Evolutionary conservation across 2,329 filamentous ascomycete genomes (phyloP).

Genomic region (Arthroderma sp.): DNA sequence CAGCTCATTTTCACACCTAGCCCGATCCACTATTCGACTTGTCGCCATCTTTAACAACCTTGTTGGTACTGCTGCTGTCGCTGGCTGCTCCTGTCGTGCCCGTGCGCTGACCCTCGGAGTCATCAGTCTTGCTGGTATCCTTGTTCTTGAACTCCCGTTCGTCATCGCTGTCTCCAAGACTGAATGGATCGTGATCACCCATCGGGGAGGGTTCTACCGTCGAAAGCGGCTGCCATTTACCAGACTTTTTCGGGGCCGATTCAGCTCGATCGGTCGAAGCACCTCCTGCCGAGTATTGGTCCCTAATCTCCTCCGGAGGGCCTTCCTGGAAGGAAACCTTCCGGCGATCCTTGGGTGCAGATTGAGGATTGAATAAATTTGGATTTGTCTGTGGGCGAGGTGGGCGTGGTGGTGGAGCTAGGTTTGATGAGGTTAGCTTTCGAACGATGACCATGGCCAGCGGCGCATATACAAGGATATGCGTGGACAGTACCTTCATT

Average conservation of each 20-base stretch:
- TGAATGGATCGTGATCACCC: constrained; percentile 88
- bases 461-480: no score
- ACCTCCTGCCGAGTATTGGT: constrained; percentile 54
- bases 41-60: no score
- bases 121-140: constrained; percentile 27
- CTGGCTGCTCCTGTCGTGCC: no score
- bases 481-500: constrained; percentile 36
- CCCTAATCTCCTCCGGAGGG: constrained; percentile 66
- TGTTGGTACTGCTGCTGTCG: no score
- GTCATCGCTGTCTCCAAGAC: constrained; percentile 86
- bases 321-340: constrained; percentile 48
- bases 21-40: no score
- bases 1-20: no score
- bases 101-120: no score
- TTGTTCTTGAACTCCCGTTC: constrained; percentile 67
- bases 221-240: constrained; percentile 95
- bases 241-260: constrained; percentile 48
- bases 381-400: constrained; percentile 61
- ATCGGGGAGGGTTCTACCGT: constrained; percentile 74
- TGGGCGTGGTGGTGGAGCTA: constrained; percentile 41
- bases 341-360: constrained; percentile 39
- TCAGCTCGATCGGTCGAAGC: constrained; percentile 41
- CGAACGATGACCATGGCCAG: background rate
- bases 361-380: constrained; percentile 62
- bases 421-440: constrained; percentile 2